Conservation (phyloP, 441 rosid species). For the Bocquillonia castaneifolia region DNA sequence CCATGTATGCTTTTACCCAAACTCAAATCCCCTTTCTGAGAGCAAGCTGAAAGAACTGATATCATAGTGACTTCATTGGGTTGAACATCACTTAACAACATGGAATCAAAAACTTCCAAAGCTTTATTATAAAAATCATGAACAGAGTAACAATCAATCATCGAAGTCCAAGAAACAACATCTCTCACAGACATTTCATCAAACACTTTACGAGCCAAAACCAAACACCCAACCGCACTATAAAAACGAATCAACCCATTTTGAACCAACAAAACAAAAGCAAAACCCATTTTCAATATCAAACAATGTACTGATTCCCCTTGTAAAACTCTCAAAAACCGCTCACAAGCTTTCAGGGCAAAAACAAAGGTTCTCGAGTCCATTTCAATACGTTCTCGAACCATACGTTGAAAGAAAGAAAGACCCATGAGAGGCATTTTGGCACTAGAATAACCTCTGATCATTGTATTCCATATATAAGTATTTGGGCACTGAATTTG, state of each 20-base stretch:
- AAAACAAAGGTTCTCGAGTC: slow-evolving; percentile 17
- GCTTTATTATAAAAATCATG: slow-evolving; percentile 7
- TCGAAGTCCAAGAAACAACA: slow-evolving; percentile 23
- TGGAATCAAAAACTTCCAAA: slow-evolving; percentile 10
- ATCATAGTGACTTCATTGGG: slow-evolving; percentile 20
- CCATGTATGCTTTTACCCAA: slow-evolving; percentile 8
- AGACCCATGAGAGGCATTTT: slow-evolving; percentile 6
- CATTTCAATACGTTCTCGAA: slow-evolving; percentile 8
- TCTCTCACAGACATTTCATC: slow-evolving; percentile 18
- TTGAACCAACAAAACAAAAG: slow-evolving; percentile 12
- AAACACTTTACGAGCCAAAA: slow-evolving; percentile 16
- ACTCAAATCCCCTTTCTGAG: slow-evolving; percentile 10
- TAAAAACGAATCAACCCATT: slow-evolving; percentile 18
- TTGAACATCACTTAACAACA: slow-evolving; percentile 17
- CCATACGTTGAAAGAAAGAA: slow-evolving; percentile 8
- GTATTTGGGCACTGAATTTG: slow-evolving; percentile 14
- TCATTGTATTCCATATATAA: slow-evolving; percentile 21
- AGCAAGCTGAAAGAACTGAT: slow-evolving; percentile 18
- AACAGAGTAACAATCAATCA: slow-evolving; percentile 17
- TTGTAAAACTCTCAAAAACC: slow-evolving; percentile 2
- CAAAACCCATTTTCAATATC: slow-evolving; percentile 18
- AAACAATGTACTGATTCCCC: slow-evolving; percentile 12
- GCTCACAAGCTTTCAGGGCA: slow-evolving; percentile 14
- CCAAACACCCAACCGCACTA: slow-evolving; percentile 6
- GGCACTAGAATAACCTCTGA: slow-evolving; percentile 13